Base-by-base conservation (phyloP, 495 filamentous ascomycete genomes). In the Tuber calosporum region DNA sequence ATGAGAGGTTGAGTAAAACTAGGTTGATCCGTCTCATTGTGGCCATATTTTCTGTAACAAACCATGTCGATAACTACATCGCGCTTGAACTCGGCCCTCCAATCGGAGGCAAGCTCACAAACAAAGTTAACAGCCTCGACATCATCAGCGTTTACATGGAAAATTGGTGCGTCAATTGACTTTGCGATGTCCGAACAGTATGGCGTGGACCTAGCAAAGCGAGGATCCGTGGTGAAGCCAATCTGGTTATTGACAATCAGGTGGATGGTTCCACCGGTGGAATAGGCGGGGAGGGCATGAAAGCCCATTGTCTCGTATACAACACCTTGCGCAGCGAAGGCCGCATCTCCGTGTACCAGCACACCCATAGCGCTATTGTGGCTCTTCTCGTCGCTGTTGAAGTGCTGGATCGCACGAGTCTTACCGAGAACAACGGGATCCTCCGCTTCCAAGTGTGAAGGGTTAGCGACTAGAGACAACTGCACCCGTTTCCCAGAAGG, bases 101-200 rank as follows among this genome's bases (percentile, higher is more conserved):
- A 99, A 82, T 99, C 95, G 45, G 95, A 90, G 74, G 95, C 95
- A 66, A 97, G 83, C 84, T 97, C 94, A 86, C 94, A 98, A 77
- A 97, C 93, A 81, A 96, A 97, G 87, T 96, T 98, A 82, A 99
- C 89, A 43, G 95, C 96, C 83, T 99, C 95, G 53, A 96, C 95
- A 84, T 99, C 95, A 77, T 99, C 95, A 72, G 91, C 95, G 82
- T 99, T 99, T 76, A 99, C 95, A 86, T 99, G 95, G 89, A 99
- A 99, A 45, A 99, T 92, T 43, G 95, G 95, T 20, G 95, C 96
- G 77, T 99, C 96, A 78, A 98, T 97, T 37, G 94, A 90, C 87
- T 98, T 99, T 82, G 95, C 96, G 81, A 99, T 97, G 83, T 99
- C 95, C 26, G 95, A 97, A 85, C 95, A 99, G 87, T 99, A 99